These are phyloP conservation scores for Termitomyces sp. DNA, from an alignment of 768 basidiomycete species.

Conservation along the genomic window DNA sequence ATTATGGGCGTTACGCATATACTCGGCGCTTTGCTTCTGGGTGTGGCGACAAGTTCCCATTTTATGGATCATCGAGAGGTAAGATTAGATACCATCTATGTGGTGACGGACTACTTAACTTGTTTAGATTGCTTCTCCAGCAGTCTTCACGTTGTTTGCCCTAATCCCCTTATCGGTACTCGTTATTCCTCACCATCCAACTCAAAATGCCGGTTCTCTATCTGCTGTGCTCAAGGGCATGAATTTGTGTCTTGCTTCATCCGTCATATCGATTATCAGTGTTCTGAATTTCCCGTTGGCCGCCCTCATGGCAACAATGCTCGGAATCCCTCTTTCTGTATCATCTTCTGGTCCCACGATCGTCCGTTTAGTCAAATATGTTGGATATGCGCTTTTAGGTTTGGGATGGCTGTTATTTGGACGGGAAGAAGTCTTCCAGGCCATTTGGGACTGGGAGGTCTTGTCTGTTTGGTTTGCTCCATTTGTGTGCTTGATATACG, in stretches of 20 bases:
- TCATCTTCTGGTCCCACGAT: constrained; percentile 24
- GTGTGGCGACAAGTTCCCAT: constrained; percentile 36
- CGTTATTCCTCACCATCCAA: constrained; percentile 15
- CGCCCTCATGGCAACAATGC: constrained; percentile 55
- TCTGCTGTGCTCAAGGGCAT: constrained; percentile 60
- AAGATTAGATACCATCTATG: constrained; percentile 10
- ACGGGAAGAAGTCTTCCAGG: constrained; percentile 39
- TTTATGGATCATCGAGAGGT: constrained; percentile 41
- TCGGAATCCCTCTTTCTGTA: constrained; percentile 61
- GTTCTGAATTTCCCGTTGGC: constrained; percentile 94
- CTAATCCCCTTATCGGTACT: constrained; percentile 29
- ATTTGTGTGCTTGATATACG: constrained; percentile 74
- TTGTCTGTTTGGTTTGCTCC: constrained; percentile 82
- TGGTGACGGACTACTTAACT: not conserved
- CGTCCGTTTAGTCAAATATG: constrained; percentile 24
- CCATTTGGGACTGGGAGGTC: constrained; percentile 75
- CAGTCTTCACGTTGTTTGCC: constrained; percentile 25
- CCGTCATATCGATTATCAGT: constrained; percentile 77
- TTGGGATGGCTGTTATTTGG: constrained; percentile 55
- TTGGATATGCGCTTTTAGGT: constrained; percentile 41
- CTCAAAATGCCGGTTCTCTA: constrained; percentile 29
- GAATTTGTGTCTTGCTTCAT: constrained; percentile 80
- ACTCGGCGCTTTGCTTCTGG: constrained; percentile 49
- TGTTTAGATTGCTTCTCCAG: constrained; percentile 18
- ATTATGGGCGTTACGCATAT: constrained; percentile 55